Evolutionary conservation across 2,329 filamentous ascomycete species (phyloP), one percentile per base, ranked within the genome.

Genomic region (Elsinoe perseae): DNA sequence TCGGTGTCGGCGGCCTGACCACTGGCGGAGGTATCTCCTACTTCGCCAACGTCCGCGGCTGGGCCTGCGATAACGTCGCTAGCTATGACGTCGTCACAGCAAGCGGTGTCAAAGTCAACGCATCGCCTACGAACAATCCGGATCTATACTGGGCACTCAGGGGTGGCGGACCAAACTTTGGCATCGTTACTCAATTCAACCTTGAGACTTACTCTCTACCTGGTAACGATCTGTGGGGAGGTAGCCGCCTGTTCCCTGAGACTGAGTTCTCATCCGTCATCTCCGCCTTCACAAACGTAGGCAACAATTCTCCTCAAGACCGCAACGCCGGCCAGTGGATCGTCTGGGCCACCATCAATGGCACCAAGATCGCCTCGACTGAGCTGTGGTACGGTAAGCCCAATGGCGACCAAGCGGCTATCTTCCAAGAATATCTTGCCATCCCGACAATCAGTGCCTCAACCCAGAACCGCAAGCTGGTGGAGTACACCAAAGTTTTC

Each of bases 101-200:
- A 0, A 64, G 65, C n/a, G 80, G 81, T 1, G 57, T 71, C 14
- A 63, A 76, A n/a, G 60, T 82, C 1, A 75, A 66, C 2, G 80
- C 80, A 0, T 76, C 72, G 2, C 72, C 70, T 0, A 64, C 62
- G 0, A 59, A 75, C 30, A 79, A 85, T 60, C 57, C 70, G 0
- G 82, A 85, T 52, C 70, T 86, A 1, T 85, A 81, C 69, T 86
- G 82, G 82, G 83, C 82, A 1, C 67, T 85, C 1, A 72, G 73
- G 36, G 81, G 82, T 2, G 81, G 82, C 0, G 82, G 83, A 1
- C 78, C 75, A 8, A 81, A 80, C 63, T 65, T 58, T 30, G 64
- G 61, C 14, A 59, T 66, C 16, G 64, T 62, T 12, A 59, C 59
- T 8, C 58, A 54, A 30, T 55, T 59, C 27, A 59, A 58, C 60